Evolutionary conservation across 2,329 filamentous ascomycete species (phyloP), one percentile per base, ranked within the genome.

Genomic region (Aspergillus jensenii): DNA sequence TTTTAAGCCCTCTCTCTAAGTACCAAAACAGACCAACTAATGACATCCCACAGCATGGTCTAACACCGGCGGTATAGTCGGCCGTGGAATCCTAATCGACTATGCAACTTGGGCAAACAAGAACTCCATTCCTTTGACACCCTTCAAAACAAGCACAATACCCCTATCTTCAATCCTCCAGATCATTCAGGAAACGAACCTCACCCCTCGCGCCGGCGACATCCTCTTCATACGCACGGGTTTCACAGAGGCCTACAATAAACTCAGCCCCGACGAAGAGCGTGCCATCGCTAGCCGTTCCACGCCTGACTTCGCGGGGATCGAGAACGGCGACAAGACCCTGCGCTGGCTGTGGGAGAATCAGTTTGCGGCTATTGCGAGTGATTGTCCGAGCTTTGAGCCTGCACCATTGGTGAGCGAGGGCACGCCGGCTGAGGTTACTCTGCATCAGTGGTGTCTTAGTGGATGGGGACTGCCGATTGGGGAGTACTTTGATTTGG

Each of bases 261-360:
- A 66, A 7, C 67, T 78, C 2, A 64, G 73, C 1, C 60, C 66
- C 0, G 73, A 74, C 6, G 71, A 80, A 52, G 73, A 78, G 21
- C 67, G 65, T 1, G 63, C 75, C 6, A 64, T 79, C 1, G 70
- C 72, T 3, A 66, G 69, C 6, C 67, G 68, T 6, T 60, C 63
- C 0, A 57, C 67, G 0, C 59, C 62, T 1, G 56, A 57, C 15
- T 64, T 65, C 35, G 71, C 78, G 55, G 83, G 82, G 1, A 73
- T 84, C 2, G 76, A 82, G 50, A 79, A 79, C 0, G 78, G 77
- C 2, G 73, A 79, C 15, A 76, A 75, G 5, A 79, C 78, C 6
- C 74, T 84, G 14, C 75, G 78, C 39, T 87, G 84, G 84, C 72
- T 86, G 17, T 87, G 84, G 83, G 79, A 85, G 50, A 73, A 78